Evolutionary conservation across 768 basidiomycete species (phyloP).

Genomic region (Tubosaeta brunneosetosa): DNA sequence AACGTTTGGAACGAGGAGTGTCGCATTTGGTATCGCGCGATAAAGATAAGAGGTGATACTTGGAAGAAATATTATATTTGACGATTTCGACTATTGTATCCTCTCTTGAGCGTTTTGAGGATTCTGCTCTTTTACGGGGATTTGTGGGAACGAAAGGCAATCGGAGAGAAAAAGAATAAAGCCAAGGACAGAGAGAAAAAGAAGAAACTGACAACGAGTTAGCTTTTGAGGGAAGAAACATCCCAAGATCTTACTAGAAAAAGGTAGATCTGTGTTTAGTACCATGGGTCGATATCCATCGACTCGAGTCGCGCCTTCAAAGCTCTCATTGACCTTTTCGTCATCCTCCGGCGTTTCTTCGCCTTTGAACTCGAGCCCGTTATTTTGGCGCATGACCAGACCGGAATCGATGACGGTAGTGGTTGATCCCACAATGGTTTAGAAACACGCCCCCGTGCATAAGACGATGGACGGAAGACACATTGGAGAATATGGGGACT

Average conservation of each 20-base stretch:
- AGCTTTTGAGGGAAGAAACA: background rate
- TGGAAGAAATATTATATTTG: too few species aligned
- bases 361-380: slow-evolving; percentile 8
- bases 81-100: too few species aligned
- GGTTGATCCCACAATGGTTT: background rate
- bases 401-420: background rate
- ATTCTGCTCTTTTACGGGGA: too few species aligned
- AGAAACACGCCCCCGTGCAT: background rate
- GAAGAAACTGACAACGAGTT: background rate
- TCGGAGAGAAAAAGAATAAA: background rate
- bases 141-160: background rate
- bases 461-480: background rate
- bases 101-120: too few species aligned
- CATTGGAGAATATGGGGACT: slow-evolving; percentile 1
- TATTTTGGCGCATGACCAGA: slow-evolving; percentile 21
- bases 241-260: background rate
- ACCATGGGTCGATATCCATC: slow-evolving; percentile 12
- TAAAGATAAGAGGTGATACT: too few species aligned
- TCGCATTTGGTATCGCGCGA: too few species aligned
- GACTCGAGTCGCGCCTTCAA: slow-evolving; percentile 10
- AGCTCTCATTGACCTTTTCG: slow-evolving; percentile 6
- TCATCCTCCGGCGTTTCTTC: slow-evolving; percentile 5
- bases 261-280: background rate
- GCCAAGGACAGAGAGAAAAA: background rate
- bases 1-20: too few species aligned